Evolutionary conservation across 371 early-diverging fungal species (phyloP), one percentile per base, ranked within the genome.

Genomic region (Mucor sp.): DNA sequence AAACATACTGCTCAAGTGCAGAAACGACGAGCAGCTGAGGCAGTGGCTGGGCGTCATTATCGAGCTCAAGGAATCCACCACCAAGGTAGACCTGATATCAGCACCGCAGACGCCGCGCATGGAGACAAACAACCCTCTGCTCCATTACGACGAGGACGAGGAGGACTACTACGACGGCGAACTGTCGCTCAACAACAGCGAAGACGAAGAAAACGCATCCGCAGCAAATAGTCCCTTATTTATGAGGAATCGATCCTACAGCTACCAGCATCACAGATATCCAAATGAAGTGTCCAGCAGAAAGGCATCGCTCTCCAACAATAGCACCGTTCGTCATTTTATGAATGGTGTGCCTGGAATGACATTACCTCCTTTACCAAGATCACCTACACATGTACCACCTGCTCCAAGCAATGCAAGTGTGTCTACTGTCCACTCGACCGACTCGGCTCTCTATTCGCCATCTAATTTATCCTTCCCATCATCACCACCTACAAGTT

Each of bases 21-120:
- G 94, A n/a, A 93, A 94, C 65, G 91, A 90, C 47, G 99, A 99
- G 67, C 96, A 96, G 67, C 86, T 95, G 33, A 85, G 86, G 55
- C 87, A 90, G 71, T 99, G 99, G 98, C 33, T 69, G 15, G 37
- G 87, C 90, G 76, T 75, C 74, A 48, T 85, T 88, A 30, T 74
- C 93, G 62, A 89, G 89, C 53, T 79, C 74, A 64, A 82, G 83
- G 62, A 80, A 89, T 33, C 76, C 48, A 72, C 63, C 33, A 56
- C 63, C 25, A 72, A 69, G 39, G 27, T 72, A 1, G 69, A 69
- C 30, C 25, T 66, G 19, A 32, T 69, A 14, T 62, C 69, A 39
- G 57, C 63, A 17, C 73, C 69, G 9, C 68, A 71, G 50, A 71
- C 72, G 60, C 67, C 68, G 17, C 63, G 57, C n/a, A 63, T 61